Conservation (phyloP, 129 eudicot species). For the Helianthus annuus region HanXRQr2.0-SUNRISE NC_035444.2:23301709-23302208, state of each 20-base stretch:
- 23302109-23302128: constrained; percentile 50
- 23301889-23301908: constrained; percentile 1
- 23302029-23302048: constrained; percentile 86
- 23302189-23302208: constrained; percentile 47
- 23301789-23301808: too few relatives aligned
- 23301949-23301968: constrained; percentile 16
- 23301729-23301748: too few relatives aligned
- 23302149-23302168: constrained; percentile 79
- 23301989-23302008: too few relatives aligned
- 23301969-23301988: not conserved
- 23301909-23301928: not conserved
- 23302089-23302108: constrained; percentile 63
- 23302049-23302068: constrained; percentile 67
- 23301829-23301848: too few relatives aligned
- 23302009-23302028: constrained; percentile 76
- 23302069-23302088: constrained; percentile 52
- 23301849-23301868: too few relatives aligned
- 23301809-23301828: too few relatives aligned
- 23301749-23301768: too few relatives aligned
- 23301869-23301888: not conserved
- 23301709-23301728: too few relatives aligned
- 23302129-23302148: constrained; percentile 67
- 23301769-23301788: too few relatives aligned
- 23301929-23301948: constrained; percentile 17
- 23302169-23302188: constrained; percentile 62